Evolutionary conservation across 306 rosid genomes (phyloP).

Genomic region (Cucurbita ficifolia): DNA sequence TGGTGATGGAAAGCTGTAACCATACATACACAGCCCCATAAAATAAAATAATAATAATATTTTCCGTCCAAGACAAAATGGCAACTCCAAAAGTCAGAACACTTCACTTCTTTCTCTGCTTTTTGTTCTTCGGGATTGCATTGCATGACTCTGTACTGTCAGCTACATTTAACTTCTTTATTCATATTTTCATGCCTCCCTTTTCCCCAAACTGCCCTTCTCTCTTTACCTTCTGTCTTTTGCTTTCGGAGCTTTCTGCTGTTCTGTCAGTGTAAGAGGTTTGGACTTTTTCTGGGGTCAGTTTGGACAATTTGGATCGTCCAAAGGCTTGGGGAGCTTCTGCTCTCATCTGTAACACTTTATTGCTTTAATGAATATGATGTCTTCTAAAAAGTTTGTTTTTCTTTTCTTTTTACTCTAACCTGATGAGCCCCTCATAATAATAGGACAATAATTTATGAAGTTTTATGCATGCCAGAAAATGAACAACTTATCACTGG

Average conservation of each 20-base stretch:
- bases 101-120: background rate
- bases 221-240: background rate
- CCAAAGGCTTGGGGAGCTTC: background rate
- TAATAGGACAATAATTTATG: background rate
- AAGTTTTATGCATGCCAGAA: background rate
- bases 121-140: background rate
- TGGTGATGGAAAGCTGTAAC: background rate
- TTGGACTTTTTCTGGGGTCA: slow-evolving; percentile 2
- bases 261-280: background rate
- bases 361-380: background rate
- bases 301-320: background rate
- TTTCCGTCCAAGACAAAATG: background rate
- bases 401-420: background rate
- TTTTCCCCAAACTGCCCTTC: background rate
- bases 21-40: background rate
- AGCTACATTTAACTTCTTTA: background rate
- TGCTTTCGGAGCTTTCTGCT: background rate
- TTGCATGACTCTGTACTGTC: slow-evolving; percentile 1
- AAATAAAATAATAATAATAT: background rate
- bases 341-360: background rate
- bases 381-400: background rate
- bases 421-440: background rate
- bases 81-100: slow-evolving; percentile 3
- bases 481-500: background rate
- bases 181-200: background rate